Evolutionary conservation across 495 filamentous ascomycete genomes (phyloP), one percentile per base, ranked within the genome.

Genomic region (Penicillium tannophilum): DNA sequence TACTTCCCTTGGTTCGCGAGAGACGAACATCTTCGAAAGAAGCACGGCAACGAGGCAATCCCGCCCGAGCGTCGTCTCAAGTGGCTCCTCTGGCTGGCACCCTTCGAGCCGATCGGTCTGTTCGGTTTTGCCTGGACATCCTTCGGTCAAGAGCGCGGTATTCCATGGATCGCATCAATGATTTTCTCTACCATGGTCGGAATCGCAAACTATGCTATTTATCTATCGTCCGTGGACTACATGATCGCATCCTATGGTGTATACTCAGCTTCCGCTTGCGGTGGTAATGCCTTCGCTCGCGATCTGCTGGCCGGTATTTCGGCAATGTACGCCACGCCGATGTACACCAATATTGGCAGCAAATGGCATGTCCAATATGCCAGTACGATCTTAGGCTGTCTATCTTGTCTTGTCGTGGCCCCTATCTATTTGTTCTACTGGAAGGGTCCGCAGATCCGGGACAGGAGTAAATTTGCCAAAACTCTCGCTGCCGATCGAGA

Each of bases 181-280:
- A 69, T 88, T 16, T 85, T 84, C 50, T 80, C 79, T 0, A 69
- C 70, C 9, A 72, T 86, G 50, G 82, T 88, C 52, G 85, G 83
- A 23, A 85, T 87, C 48, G 85, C 86, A 41, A 87, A 88, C 62
- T 89, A 85, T 61, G 76, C 80, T 53, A 87, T 89, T 58, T 89
- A 89, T 70, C 86, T 90, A 76, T 87, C 86, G 10, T 88, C 88
- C 0, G 88, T 91, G 56, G 89, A 92, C 56, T 92, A 92, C 71
- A 91, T 90, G 88, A 83, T 91, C 53, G 84, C 82, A 48, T 79
- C 87, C 1, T 91, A 92, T 64, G 89, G 89, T 6, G 85, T 85
- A 4, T 91, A 90, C 69, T 85, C 87, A 3, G 86, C 89, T 4
- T 91, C 88, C 0, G 89, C 88, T 0, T 90, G 87, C 7, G 89